These are phyloP conservation scores for Torulaspora gathmanii DNA, from an alignment of 805 yeast genomes.

Conservation along the genomic window DNA sequence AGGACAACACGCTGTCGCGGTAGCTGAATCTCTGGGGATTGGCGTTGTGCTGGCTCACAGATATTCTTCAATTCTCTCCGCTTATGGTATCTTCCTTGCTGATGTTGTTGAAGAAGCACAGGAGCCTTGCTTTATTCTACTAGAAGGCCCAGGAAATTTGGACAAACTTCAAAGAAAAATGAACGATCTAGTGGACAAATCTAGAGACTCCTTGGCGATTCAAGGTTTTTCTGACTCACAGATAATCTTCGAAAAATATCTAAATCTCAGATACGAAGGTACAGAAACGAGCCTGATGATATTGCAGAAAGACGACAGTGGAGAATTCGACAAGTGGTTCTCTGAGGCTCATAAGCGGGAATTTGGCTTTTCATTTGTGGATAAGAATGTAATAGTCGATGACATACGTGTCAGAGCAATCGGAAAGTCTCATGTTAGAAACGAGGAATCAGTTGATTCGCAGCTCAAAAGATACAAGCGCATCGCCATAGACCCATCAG, in stretches of 20 bases:
- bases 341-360: slow-evolving; percentile 57
- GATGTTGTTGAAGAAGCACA: slow-evolving; percentile 80
- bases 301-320: slow-evolving; percentile 26
- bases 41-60: slow-evolving; percentile 66
- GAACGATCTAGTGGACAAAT: slow-evolving; percentile 40
- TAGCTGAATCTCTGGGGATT: slow-evolving; percentile 69
- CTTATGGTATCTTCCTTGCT: slow-evolving; percentile 84
- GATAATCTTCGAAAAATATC: slow-evolving; percentile 54
- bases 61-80: slow-evolving; percentile 78
- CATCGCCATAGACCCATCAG: slow-evolving; percentile 21
- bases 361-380: slow-evolving; percentile 63
- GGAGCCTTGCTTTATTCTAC: slow-evolving; percentile 55
- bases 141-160: slow-evolving; percentile 34
- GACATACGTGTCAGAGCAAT: slow-evolving; percentile 71
- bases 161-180: slow-evolving; percentile 43
- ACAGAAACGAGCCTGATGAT: slow-evolving; percentile 87
- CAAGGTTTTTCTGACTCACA: slow-evolving; percentile 53
- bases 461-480: slow-evolving; percentile 43
- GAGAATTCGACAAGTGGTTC: slow-evolving; percentile 43
- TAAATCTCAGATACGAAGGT: slow-evolving; percentile 80
- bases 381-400: slow-evolving; percentile 58
- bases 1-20: slow-evolving; percentile 81
- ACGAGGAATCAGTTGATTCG: slow-evolving; percentile 45
- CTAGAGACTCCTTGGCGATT: slow-evolving; percentile 38
- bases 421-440: slow-evolving; percentile 50